These are phyloP conservation scores for Xylaria venustula DNA, from an alignment of 495 filamentous ascomycete genomes.

Conservation along the genomic window DNA sequence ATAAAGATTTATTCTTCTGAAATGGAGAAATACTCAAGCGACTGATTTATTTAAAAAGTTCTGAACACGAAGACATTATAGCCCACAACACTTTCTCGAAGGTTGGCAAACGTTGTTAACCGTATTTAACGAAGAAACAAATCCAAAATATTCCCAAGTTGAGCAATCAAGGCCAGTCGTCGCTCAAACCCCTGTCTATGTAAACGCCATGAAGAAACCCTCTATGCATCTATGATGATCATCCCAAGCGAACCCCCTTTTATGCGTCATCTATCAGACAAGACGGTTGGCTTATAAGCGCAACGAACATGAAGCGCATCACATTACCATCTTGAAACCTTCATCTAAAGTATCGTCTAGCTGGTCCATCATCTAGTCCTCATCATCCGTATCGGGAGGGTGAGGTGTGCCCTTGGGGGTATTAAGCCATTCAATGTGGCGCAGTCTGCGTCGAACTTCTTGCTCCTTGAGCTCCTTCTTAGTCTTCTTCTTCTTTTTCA, in stretches of 20 bases:
- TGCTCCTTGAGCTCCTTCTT: slow-evolving; percentile 92
- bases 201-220: slow-evolving; percentile 5
- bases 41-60: background rate
- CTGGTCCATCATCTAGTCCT: slow-evolving; percentile 46
- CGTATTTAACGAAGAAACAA: background rate
- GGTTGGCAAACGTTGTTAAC: background rate
- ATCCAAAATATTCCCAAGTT: background rate
- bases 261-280: slow-evolving; percentile 8
- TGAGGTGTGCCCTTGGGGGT: slow-evolving; percentile 76
- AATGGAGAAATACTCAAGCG: too few relatives aligned
- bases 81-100: too few relatives aligned
- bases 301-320: background rate
- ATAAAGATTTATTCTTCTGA: too few relatives aligned
- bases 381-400: slow-evolving; percentile 76
- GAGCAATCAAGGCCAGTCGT: background rate
- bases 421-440: slow-evolving; percentile 94
- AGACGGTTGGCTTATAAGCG: background rate
- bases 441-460: slow-evolving; percentile 80
- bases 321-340: background rate
- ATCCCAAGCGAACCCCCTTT: background rate
- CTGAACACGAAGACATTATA: too few relatives aligned
- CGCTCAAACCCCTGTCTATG: slow-evolving; percentile 7
- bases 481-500: slow-evolving; percentile 98
- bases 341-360: background rate
- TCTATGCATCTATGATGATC: slow-evolving; percentile 14